Conservation (phyloP, 225 moss, liverwort and hornwort species). For the Bryum argenteum region DNA sequence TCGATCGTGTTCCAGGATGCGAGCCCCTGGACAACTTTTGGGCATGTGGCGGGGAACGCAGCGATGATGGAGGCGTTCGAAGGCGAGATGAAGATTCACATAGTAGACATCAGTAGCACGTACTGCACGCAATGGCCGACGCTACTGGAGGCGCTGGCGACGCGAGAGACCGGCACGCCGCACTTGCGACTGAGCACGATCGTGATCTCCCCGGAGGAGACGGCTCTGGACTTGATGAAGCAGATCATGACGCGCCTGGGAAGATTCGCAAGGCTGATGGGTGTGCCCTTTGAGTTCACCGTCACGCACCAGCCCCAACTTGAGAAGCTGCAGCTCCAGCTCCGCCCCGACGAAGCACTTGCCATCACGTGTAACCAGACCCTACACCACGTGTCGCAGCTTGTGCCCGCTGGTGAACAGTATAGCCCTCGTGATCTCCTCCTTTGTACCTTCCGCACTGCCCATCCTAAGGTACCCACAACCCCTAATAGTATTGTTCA, state of each 20-base stretch:
- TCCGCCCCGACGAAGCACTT: constrained; percentile 65
- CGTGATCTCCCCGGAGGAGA: constrained; percentile 65
- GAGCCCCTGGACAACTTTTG: constrained; percentile 85
- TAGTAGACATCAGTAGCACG: constrained; percentile 77
- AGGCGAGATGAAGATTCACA: constrained; percentile 80
- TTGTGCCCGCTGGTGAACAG: constrained; percentile 41
- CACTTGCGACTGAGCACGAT: constrained; percentile 71
- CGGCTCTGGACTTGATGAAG: constrained; percentile 64
- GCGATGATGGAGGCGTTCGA: constrained; percentile 75
- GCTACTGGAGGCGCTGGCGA: constrained; percentile 71
- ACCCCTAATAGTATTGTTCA: background rate
- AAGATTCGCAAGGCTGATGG: constrained; percentile 79
- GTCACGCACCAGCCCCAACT: constrained; percentile 65
- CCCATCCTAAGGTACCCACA: constrained; percentile 61
- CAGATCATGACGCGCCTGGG: constrained; percentile 76
- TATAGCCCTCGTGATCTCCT: constrained; percentile 61
- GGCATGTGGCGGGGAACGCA: constrained; percentile 75
- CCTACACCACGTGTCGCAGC: constrained; percentile 64
- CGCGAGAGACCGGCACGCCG: constrained; percentile 69
- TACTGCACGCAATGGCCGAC: constrained; percentile 89
- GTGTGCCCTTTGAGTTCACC: constrained; percentile 70
- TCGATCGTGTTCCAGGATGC: constrained; percentile 55
- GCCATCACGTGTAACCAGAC: constrained; percentile 74
- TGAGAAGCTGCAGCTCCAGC: constrained; percentile 56
- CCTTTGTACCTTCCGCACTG: constrained; percentile 52